Base-by-base conservation (phyloP, 192 early-diverging fungal genomes). In the Backusella morwellensis region DNA sequence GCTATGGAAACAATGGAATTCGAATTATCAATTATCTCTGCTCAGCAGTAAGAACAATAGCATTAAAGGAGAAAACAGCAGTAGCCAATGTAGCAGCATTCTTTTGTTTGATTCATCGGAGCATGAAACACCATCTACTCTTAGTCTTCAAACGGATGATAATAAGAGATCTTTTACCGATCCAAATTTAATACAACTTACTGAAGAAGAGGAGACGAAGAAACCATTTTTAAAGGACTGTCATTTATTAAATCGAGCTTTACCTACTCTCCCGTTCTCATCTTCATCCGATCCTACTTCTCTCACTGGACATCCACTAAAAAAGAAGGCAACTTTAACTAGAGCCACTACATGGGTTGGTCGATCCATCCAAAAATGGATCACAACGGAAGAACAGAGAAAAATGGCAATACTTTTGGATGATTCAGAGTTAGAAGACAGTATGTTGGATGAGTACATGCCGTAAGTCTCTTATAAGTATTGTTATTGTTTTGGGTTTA, bases 341-440 rank as follows among this genome's bases (percentile, higher is more conserved):
- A 36, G 68, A 38, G 68, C 68, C 11, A 70, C 68, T 41, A 70
- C 68, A n/a, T 70, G 68, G 68, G 68, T 70, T 21, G 68, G 68
- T 23, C 19, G 38, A 11, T 70, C 68, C 21, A 70, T 70, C 41
- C 68, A 70, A 70, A 35, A 38, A 38, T 70, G 36, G 68, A 23
- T 70, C 9, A 38, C 68, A 38, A 70, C 35, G 12, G 68, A 70
- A 38, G 68, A 70, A 29, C 35, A 38, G n/a, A 70, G 68, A n/a
- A 70, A 70, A 41, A 38, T 70, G n/a, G 68, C 68, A 38, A 70
- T 70, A 70, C 38, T 70, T 26, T 41, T 36, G 8, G 35, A 70
- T 35, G 34, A 68, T 70, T 70, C 68, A 38, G 68, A 70, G 26
- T 12, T 70, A 8, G 68, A 70, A 23, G 56, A 63, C 12, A 63